Base-by-base conservation (phyloP, 1,284 basidiomycete species). In the Ceratobasidium sp. region DNA sequence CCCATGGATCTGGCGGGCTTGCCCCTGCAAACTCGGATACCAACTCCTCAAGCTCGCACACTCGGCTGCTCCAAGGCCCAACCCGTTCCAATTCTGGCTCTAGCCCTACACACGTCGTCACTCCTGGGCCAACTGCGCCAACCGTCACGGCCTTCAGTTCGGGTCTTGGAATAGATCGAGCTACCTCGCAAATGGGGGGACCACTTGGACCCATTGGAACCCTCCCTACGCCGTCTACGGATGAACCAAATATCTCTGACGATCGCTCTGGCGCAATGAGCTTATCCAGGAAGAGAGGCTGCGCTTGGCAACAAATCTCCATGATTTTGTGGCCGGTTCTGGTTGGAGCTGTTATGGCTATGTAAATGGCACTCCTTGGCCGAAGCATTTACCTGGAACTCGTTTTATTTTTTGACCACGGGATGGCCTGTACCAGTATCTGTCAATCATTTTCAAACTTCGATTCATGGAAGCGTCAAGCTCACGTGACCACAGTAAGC, bases 261-360 rank as follows among this genome's bases (percentile, higher is more conserved):
- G 52, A 52, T 29, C 43, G 49, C 32, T 50, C 49, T 15, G 49
- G 49, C 20, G 35, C 60, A 25, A 49, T 64, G 31, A 64, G 60
- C 49, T 42, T 64, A 47, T 27, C 49, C 5, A 47, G 60, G 27
- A 45, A 64, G 34, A 34, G 22, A 10, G 60, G 52, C n/a, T 52
- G 47, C 31, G 34, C 49, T 15, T 64, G 45, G 60, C 34, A 52
- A 38, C 50, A 64, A 34, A 20, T 38, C 29, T 64, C 47, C 6
- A 4, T 64, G 10, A 22, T 52, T 25, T 31, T 64, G 31, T 50
- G 60, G 60, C 60, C 60, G 6, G 47, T 64, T n/a, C 3, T 64
- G 35, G 49, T 64, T 64, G 60, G 60, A 25, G 60, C 60, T 1
- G n/a, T 52, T 20, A 64, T 64, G 60, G 60, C 60, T 7, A 64